Evolutionary conservation across 73 alveolate species (phyloP).

Genomic region (Durusdinium trenchii): DNA sequence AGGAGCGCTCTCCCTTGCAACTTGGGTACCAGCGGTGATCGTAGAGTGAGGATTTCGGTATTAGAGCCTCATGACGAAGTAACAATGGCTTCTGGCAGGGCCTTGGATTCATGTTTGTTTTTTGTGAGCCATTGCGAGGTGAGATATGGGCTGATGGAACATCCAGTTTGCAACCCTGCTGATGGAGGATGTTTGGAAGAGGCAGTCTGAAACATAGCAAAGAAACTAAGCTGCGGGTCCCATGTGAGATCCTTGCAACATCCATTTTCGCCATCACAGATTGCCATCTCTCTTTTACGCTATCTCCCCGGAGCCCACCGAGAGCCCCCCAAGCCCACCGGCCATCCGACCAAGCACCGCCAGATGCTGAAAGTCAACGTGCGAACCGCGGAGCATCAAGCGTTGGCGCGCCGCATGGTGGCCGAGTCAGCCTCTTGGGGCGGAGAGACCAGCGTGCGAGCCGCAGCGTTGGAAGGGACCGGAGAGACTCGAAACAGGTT

Average conservation of each 20-base stretch:
- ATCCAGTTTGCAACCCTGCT: constrained; percentile 65
- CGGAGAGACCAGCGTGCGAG: not conserved
- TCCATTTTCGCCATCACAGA: no score
- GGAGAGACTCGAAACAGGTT: no score
- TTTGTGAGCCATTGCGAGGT: not conserved
- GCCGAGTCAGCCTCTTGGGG: constrained; percentile 49
- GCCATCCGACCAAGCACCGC: no score
- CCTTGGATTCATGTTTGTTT: not conserved
- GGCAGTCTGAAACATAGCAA: constrained; percentile 3
- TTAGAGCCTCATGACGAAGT: not conserved
- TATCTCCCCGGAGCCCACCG: no score
- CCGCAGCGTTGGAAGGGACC: no score
- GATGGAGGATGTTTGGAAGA: constrained; percentile 62
- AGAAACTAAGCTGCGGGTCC: no score
- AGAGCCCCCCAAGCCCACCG: no score
- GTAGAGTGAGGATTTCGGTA: not conserved
- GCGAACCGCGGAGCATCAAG: constrained; percentile 35
- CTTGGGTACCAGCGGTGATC: not conserved
- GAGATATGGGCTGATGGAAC: constrained; percentile 61
- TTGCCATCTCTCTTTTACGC: no score
- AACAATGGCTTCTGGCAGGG: not conserved
- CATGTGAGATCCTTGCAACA: no score
- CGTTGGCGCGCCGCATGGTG: constrained; percentile 80
- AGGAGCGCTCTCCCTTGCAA: no score
- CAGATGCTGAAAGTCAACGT: constrained; percentile 26